Evolutionary conservation across 1,139 yeast species (phyloP), one percentile per base, ranked within the genome.

Genomic region (Hyphopichia wangnamkhiaoensis): DNA sequence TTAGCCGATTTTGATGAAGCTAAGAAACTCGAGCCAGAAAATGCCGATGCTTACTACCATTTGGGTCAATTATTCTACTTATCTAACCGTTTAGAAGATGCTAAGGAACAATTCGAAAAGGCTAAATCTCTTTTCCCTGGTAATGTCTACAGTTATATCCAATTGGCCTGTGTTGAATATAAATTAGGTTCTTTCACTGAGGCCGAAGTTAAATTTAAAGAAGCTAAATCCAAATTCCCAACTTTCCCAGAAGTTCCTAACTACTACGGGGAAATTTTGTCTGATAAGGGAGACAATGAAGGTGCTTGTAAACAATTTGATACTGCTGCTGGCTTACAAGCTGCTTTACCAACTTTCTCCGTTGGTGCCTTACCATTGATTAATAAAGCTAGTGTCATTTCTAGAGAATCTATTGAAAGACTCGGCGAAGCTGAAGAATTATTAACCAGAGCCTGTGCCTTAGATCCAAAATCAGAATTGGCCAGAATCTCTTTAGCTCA

Each of bases 401-500:
- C 82, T 24, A 79, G 84, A 63, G 79, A 79, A 50, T 74, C 77
- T 46, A 55, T 64, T 35, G 79, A 76, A 39, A 75, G 73, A 49
- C 63, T 84, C 43, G 76, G 68, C 35, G 79, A 78, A 53, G 90
- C 95, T 37, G 82, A 81, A 48, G 71, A 72, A 41, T 70, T 89
- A 45, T 80, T 93, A 58, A 75, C 79, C 50, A 74, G 79, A 60
- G 98, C 98, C 18, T 79, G 86, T 55, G 79, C 82, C 50, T 70
- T 84, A 49, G 98, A 93, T 69, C 89, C 96, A 45, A 81, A 81
- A 61, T 82, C 90, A 37, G 98, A 93, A 61, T 79, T 89, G 50
- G 98, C 96, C 35, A 79, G 89, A 63, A 80, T 89, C 52, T 82
- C 95, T 13, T 77, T 93, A 53, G 98, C 97, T 38, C 98, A 94